Percentiles rank a stretch among this genome's conserved stretches.
Evolutionary conservation across 2,329 filamentous ascomycete genomes (phyloP).

Genomic region (Clonostachys chloroleuca): DNA sequence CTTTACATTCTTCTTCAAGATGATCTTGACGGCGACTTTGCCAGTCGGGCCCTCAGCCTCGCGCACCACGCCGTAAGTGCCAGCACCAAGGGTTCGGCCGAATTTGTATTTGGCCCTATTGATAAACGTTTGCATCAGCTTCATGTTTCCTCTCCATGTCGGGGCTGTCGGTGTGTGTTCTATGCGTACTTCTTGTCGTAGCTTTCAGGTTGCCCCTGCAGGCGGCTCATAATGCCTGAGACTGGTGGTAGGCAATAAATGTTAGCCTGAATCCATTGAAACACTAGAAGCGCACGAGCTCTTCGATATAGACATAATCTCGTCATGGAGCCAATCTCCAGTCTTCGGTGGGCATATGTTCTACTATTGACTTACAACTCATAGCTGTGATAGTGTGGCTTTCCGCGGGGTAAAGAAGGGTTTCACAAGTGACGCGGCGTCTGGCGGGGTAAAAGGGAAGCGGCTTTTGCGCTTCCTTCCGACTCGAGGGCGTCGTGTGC

Average conservation of each 20-base stretch:
- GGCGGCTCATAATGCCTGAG: conserved; percentile 87
- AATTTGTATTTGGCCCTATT: conserved; percentile 81
- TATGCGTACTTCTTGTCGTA: conserved; percentile 88
- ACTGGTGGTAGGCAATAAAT: conserved; percentile 42
- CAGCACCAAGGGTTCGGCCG: conserved; percentile 88
- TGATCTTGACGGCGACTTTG: conserved; percentile 96
- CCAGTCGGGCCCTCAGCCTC: conserved; percentile 83
- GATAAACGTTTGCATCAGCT: conserved; percentile 5
- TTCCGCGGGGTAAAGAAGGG: too few species aligned
- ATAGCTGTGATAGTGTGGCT: too few species aligned
- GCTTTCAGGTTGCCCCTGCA: conserved; percentile 93
- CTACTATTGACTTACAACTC: too few species aligned
- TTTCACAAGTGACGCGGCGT: too few species aligned
- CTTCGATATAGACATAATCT: too few species aligned
- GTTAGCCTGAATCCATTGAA: too few species aligned
- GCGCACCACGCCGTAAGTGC: conserved; percentile 96
- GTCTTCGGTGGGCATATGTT: too few species aligned
- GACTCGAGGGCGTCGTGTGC: too few species aligned
- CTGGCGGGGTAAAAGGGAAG: too few species aligned
- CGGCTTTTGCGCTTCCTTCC: too few species aligned
- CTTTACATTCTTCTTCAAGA: conserved; percentile 98
- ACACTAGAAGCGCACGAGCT: too few species aligned
- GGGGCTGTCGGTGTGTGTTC: background rate
- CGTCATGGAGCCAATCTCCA: too few species aligned
- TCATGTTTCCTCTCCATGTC: conserved; percentile 6